Base-by-base conservation (phyloP, 768 basidiomycete genomes). In the Hericium rajendrae region DNA sequence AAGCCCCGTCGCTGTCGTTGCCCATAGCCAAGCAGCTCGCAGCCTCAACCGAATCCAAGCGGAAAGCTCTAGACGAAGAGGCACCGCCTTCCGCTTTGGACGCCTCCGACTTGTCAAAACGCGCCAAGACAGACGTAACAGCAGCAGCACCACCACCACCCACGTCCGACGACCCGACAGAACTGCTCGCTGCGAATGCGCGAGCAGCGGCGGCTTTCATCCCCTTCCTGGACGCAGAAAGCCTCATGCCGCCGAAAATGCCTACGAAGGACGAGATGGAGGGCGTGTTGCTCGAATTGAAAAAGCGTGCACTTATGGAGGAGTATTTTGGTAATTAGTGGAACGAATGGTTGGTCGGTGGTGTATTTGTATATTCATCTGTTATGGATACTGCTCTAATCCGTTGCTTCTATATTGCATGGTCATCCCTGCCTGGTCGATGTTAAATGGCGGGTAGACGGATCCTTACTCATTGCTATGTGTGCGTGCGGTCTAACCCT, bases 241-340 rank as follows among this genome's bases (percentile, higher is more conserved):
- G 85, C 58, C 77, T 95, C 9, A 66, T 89, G 54, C 82, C 85
- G 11, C 92, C 93, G 0, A 84, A 80, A 62, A 69, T 94, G 70
- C 88, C 90, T 1, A 82, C 81, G 1, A 76, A 79, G 56, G 80
- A 82, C 49, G 89, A 94, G 69, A 86, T 91, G 87, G 91, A 91
- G 67, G 68, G 70, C 20, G 80, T 88, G 10, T 68, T 97, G 55
- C 76, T 97, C 57, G 79, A 78, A 26, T 73, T 93, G 60, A 78
- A 87, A 67, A 94, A 95, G 73, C 80, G 84, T 71, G 85, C 85
- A 20, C 70, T 95, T 48, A 81, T 91, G 56, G 86, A 91, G 64
- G 91, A 97, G 68, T 85, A 85, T 61, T 77, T 81, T 62, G 84
- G 81, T n/a, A 74, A 78, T 37, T 61, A 67, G 51, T 38, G 20